Conservation (phyloP, 2,329 filamentous ascomycete species). For the Alternaria brassicae region DNA sequence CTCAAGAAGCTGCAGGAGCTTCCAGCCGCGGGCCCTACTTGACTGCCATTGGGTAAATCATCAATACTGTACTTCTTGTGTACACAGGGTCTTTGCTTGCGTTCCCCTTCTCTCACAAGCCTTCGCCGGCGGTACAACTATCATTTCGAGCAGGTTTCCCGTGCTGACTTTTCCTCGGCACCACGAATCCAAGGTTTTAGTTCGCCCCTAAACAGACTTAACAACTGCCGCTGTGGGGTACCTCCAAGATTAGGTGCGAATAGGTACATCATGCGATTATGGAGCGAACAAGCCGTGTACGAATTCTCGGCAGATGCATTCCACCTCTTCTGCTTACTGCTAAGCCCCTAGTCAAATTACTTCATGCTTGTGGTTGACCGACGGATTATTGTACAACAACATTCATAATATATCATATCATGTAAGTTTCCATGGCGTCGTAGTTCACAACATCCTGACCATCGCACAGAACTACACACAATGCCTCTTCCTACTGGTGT, state of each 20-base stretch:
- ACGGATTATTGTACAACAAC: neutral
- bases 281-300: constrained; percentile 9
- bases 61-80: neutral
- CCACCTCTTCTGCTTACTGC: neutral
- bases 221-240: constrained; percentile 51
- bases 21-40: neutral
- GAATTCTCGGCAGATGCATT: constrained; percentile 12
- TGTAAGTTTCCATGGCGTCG: neutral
- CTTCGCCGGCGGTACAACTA: neutral
- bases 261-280: constrained; percentile 14
- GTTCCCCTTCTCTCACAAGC: neutral
- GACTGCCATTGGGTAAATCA: neutral
- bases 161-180: constrained; percentile 16
- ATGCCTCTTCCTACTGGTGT: constrained; percentile 52
- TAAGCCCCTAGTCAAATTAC: neutral
- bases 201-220: constrained; percentile 14
- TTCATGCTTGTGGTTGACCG: neutral
- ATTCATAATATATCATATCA: neutral
- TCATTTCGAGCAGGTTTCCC: constrained; percentile 7
- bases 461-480: constrained; percentile 9
- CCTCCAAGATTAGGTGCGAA: constrained; percentile 15
- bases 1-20: constrained; percentile 13
- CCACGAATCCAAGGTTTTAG: constrained; percentile 16
- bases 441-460: neutral
- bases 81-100: neutral